Evolutionary conservation across 208 protist species (phyloP).

Genomic region (Blechomonas ayalai): DNA sequence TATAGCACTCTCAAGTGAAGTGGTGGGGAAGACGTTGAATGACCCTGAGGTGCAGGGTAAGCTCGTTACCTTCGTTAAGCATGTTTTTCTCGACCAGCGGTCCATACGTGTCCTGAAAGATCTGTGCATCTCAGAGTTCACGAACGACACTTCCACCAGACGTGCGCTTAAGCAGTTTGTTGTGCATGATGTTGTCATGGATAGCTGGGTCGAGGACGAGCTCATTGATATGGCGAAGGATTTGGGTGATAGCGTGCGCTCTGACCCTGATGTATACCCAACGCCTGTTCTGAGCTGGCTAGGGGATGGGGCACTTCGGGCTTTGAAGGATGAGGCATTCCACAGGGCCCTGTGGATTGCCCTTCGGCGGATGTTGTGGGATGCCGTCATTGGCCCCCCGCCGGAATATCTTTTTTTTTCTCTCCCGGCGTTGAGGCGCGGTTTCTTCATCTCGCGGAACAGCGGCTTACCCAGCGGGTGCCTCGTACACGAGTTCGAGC

Average conservation of each 20-base stretch:
- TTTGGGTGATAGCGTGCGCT: conserved; percentile 30
- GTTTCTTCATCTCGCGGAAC: no score
- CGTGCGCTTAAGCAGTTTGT: conserved; percentile 52
- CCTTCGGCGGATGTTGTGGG: conserved; percentile 23
- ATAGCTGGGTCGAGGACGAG: conserved; percentile 79
- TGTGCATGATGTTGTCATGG: conserved; percentile 62
- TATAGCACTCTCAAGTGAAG: conserved; percentile 62
- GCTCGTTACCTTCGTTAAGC: conserved; percentile 39
- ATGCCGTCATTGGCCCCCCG: conserved; percentile 46
- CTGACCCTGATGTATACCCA: conserved; percentile 51
- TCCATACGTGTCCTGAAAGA: conserved; percentile 50
- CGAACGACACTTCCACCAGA: conserved; percentile 35
- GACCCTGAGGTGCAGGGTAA: conserved; percentile 39
- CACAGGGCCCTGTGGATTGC: conserved; percentile 17
- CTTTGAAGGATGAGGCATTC: conserved; percentile 29
- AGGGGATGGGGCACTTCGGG: conserved; percentile 24
- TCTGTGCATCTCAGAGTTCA: conserved; percentile 48
- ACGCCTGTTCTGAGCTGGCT: conserved; percentile 36
- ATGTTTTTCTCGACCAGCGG: conserved; percentile 44
- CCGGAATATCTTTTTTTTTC: no score
- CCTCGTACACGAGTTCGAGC: no score
- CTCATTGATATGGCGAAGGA: conserved; percentile 57
- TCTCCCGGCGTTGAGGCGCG: no score
- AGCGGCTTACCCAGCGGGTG: no score
- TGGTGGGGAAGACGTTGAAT: conserved; percentile 39